Evolutionary conservation across 176 grass and related monocot species (phyloP), one percentile per base, ranked within the genome.

Genomic region (Microstegium vimineum): DNA sequence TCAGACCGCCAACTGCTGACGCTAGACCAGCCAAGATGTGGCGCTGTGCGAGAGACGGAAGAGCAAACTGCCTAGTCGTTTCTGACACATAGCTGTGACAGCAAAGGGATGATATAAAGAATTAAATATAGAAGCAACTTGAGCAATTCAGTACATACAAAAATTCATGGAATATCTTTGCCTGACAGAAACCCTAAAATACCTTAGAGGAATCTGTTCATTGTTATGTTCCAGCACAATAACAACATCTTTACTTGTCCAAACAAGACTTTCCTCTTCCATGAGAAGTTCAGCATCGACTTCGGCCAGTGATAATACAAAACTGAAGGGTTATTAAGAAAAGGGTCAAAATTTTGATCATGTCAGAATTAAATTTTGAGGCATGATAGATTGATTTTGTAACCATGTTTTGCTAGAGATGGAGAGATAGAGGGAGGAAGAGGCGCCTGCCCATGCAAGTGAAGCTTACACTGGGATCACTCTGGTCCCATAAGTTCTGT

Each of bases 211-310:
- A 76, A 99, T 91, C 69, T 90, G 93, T 66, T 95, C 87, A 49
- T 93, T 99, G 36, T 86, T 87, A 88, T 99, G 93, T 64, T 99
- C 90, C 85, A 99, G 91, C 52, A 99, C 89, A 83, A 99, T 95
- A 47, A 95, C 85, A 57, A 99, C 96, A 90, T 99, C 96, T 85
- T 93, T 99, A 75, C 89, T 99, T 80, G 96, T 93, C 96, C 96
- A 99, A 86, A 99, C 93, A 85, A 99, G 93, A 84, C 89, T 99
- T 92, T 99, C 96, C 57, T 99, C 96, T 90, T 99, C 96, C 96
- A 99, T 94, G 79, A 99, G 93, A 90, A 99, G 93, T 79, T 90
- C 81, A 82, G 87, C 74, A 90, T 99, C 96, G 13, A 99, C 87
- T 81, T 89, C 93, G 60, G 91, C 87, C 88, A 99, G 82, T 75